Evolutionary conservation across 2,329 filamentous ascomycete species (phyloP).

Genomic region (Paracoccidioides brasiliensis): DNA sequence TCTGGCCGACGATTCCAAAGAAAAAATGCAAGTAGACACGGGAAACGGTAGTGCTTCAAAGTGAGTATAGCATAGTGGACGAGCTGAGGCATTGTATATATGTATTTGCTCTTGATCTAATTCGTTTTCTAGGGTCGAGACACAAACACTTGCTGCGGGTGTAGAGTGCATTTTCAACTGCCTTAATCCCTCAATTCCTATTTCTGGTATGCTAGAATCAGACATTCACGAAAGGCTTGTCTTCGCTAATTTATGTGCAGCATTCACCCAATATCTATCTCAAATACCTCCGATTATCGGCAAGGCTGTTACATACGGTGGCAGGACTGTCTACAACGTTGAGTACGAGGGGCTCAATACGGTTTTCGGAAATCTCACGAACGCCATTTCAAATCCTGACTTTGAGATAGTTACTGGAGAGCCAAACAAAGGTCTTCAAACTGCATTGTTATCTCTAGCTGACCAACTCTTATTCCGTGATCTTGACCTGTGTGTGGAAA

Average conservation of each 20-base stretch:
- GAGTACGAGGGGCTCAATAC: conserved; percentile 24
- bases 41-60: conserved; percentile 28
- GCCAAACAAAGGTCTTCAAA: conserved; percentile 15
- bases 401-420: neutral
- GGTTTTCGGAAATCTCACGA: conserved; percentile 20
- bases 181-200: conserved; percentile 18
- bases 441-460: conserved; percentile 18
- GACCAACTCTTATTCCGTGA: conserved; percentile 21
- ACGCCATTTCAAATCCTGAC: conserved; percentile 12
- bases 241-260: conserved; percentile 10
- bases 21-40: conserved; percentile 57
- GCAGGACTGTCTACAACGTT: conserved; percentile 22
- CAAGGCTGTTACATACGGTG: conserved; percentile 20
- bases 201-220: conserved; percentile 6
- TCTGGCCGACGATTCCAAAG: conserved; percentile 37
- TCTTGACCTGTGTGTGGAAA: conserved; percentile 24
- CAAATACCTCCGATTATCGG: conserved; percentile 19
- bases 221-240: conserved; percentile 16
- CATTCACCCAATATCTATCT: conserved; percentile 19
- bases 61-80: conserved; percentile 13
- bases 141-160: conserved; percentile 26
- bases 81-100: too few relatives aligned
- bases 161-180: conserved; percentile 28
- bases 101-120: neutral
- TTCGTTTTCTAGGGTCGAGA: conserved; percentile 15